These are phyloP conservation scores for Cyanidiococcus yangmingshanensis DNA, from an alignment of 23 red algal genomes.

Conservation along the genomic window DNA sequence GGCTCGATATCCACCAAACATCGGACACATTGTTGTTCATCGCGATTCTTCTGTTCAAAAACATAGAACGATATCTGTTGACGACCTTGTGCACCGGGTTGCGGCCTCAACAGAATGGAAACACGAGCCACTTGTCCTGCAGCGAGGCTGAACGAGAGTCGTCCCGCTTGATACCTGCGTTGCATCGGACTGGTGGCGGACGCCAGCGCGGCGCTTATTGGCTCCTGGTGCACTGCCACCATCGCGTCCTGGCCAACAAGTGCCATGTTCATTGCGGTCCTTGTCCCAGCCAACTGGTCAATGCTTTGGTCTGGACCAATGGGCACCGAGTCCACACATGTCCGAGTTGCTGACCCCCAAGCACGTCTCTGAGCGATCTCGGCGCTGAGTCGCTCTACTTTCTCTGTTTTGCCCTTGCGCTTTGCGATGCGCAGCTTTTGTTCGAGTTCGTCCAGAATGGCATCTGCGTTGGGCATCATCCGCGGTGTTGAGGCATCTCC, in stretches of 20 bases:
- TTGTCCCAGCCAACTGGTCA: too few relatives aligned
- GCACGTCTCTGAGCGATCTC: constrained; percentile 12
- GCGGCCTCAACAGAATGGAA: not conserved
- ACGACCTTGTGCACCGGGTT: not conserved
- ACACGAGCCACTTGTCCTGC: not conserved
- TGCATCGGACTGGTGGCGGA: too few relatives aligned
- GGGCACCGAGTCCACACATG: too few relatives aligned
- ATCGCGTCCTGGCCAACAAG: too few relatives aligned
- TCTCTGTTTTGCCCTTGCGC: constrained; percentile 31
- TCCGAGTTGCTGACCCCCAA: too few relatives aligned
- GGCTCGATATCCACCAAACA: not conserved
- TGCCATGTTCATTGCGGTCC: too few relatives aligned
- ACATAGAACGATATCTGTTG: not conserved
- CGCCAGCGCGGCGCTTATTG: too few relatives aligned
- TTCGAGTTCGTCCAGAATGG: constrained; percentile 14
- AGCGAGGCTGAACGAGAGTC: not conserved
- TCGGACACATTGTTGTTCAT: not conserved
- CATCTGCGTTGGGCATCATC: not conserved
- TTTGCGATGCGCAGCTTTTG: constrained; percentile 23
- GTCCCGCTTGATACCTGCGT: constrained; percentile 16
- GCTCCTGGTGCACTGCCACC: too few relatives aligned
- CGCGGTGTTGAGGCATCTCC: not conserved
- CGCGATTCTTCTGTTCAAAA: constrained; percentile 6
- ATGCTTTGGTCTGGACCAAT: too few relatives aligned
- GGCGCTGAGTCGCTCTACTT: not conserved